Base-by-base conservation (phyloP, 2,329 filamentous ascomycete genomes). In the Penicillium sp. region DNA sequence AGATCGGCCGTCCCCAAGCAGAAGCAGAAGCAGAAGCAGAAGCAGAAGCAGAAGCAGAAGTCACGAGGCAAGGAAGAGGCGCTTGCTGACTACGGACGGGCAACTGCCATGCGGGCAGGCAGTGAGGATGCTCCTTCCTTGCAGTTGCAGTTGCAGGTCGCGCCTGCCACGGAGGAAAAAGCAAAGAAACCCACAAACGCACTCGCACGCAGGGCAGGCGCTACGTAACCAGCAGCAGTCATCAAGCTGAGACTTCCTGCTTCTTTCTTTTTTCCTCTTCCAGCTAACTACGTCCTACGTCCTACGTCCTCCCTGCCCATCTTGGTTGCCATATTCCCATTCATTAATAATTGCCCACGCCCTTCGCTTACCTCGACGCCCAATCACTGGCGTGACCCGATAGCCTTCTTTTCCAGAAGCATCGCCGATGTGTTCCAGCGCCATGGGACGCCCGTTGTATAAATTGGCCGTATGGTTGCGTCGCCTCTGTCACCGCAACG, bases 381-480 rank as follows among this genome's bases (percentile, higher is more conserved):
- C 40, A 21, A 42, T 42, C 40, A 18, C 40, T 42, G 40, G 24
- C 21, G 9, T 28, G 3, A 11, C 8, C 28, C 28, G 18, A 18
- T 20, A 33, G 21, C 6, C 23, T 11, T 20, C 28, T 28, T 28
- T 28, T 48, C 8, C 21, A 20, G 24, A 42, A 42, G 18, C 11
- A 28, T 47, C 45, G 40, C 42, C 38, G 14, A 54, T 55, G 56
- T 55, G 35, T 24, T 51, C 40, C 42, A 47, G 28, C 20, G 47
- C 33, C 30, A 52, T 55, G 52, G 18, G 18, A 24, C 28, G 43
- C 38, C 35, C 56, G 43, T 43, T 59, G 35, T 42, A 43, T 42
- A 51, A 52, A 55, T 55, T 52, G 30, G 33, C 47, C 33, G 35
- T 9, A 26, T 58, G 50, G 56, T 47, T 58, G 9, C 56, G 50